These are phyloP conservation scores for Jimgerdemannia flammicorona DNA, from an alignment of 192 early-diverging fungal genomes.

Conservation along the genomic window DNA sequence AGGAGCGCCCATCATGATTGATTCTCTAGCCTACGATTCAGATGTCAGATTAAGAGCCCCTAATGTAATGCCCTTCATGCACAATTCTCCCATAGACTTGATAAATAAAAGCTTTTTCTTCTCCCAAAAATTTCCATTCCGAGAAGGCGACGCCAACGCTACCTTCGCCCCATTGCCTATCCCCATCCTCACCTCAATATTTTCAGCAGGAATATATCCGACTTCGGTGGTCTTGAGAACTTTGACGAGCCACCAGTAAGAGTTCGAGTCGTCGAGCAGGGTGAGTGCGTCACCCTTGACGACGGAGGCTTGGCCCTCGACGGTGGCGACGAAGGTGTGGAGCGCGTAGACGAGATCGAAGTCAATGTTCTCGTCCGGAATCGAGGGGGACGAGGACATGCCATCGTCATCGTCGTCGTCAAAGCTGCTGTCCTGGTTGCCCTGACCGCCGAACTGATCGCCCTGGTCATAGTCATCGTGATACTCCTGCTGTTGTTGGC, in stretches of 20 bases:
- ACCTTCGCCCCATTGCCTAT: no score
- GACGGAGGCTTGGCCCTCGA: constrained; percentile 83
- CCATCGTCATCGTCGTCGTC: constrained; percentile 42
- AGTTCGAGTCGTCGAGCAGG: constrained; percentile 78
- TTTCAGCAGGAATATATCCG: constrained; percentile 88
- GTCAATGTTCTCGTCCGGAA: constrained; percentile 67
- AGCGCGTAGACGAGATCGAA: constrained; percentile 78
- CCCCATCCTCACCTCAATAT: constrained; percentile 60
- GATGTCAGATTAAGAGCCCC: no score
- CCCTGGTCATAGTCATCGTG: not conserved
- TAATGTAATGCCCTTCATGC: no score
- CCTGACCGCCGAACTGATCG: not conserved
- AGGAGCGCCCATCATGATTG: no score
- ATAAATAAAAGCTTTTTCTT: not conserved
- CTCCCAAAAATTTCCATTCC: no score
- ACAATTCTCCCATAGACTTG: not conserved
- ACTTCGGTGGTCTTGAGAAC: constrained; percentile 67
- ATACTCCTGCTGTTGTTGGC: not conserved
- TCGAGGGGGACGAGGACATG: constrained; percentile 31
- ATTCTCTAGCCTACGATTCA: no score
- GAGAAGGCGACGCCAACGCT: no score
- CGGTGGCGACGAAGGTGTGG: constrained; percentile 79
- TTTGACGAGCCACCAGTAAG: constrained; percentile 79
- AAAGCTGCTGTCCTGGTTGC: not conserved
- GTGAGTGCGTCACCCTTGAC: constrained; percentile 74